Conservation (phyloP, 2,329 filamentous ascomycete species). For the Cytospora chrysosperma region DNA sequence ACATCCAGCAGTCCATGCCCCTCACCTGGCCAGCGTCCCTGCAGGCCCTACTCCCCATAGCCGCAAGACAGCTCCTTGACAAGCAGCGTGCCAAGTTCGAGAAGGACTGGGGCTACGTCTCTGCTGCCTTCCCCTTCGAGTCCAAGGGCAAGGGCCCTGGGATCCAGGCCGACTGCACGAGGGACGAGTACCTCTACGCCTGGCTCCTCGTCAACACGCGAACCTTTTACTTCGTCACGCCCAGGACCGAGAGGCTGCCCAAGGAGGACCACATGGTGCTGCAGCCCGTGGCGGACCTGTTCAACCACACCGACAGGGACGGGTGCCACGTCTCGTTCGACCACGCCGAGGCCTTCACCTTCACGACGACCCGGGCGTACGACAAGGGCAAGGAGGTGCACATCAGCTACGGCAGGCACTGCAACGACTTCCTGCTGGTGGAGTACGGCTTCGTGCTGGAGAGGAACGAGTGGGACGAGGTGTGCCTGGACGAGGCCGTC, state of each 20-base stretch:
- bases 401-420: constrained; percentile 68
- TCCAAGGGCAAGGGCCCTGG: constrained; percentile 21
- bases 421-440: constrained; percentile 69
- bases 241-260: constrained; percentile 42
- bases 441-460: constrained; percentile 60
- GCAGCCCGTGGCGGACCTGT: constrained; percentile 71
- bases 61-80: constrained; percentile 45
- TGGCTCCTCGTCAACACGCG: constrained; percentile 64
- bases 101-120: constrained; percentile 40
- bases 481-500: constrained; percentile 47
- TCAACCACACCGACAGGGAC: constrained; percentile 56
- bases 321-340: constrained; percentile 53
- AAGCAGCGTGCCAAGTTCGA: constrained; percentile 50
- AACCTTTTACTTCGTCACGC: constrained; percentile 57
- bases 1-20: constrained; percentile 52
- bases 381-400: constrained; percentile 62
- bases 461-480: constrained; percentile 52
- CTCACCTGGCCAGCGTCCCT: constrained; percentile 49
- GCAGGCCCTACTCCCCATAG: constrained; percentile 46
- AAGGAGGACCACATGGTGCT: constrained; percentile 64
- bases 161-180: not conserved
- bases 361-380: constrained; percentile 53
- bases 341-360: constrained; percentile 47
- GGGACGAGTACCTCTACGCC: constrained; percentile 48
- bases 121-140: constrained; percentile 34